phyloP scores from a whole-genome alignment of 2,329 filamentous ascomycete species.

The Colletotrichum zoysiae region DNA sequence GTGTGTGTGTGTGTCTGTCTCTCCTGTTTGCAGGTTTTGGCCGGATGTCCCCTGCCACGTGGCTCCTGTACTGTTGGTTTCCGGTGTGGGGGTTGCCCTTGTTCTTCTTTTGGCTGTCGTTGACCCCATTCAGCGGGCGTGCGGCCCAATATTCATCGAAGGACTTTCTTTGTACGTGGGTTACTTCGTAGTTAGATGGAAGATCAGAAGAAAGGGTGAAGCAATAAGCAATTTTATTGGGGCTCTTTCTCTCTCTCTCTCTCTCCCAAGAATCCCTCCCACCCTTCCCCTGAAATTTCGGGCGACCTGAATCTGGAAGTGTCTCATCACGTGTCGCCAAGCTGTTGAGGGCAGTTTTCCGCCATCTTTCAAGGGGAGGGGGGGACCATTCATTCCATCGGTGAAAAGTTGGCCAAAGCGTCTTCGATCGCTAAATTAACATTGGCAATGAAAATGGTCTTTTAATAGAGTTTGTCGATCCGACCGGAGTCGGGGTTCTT shows the following conservation, averaged over 20 bases:
- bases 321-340: conserved; percentile 43
- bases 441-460: not conserved
- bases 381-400: conserved; percentile 8
- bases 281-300: conserved; percentile 7
- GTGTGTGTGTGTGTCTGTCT: not conserved
- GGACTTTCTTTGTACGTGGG: too few relatives aligned
- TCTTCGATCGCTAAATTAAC: not conserved
- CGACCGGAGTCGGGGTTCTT: not conserved
- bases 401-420: conserved; percentile 24
- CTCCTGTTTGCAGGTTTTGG: not conserved
- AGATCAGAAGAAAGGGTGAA: not conserved
- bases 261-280: not conserved
- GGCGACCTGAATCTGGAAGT: conserved; percentile 36
- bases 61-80: conserved; percentile 1
- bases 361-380: conserved; percentile 6
- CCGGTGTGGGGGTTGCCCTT: not conserved
- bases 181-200: not conserved
- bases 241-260: too few relatives aligned
- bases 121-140: not conserved
- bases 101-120: not conserved
- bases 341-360: conserved; percentile 1
- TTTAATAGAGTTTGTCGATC: not conserved
- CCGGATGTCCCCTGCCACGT: not conserved
- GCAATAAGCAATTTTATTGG: not conserved
- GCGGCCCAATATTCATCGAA: not conserved